These are phyloP conservation scores for Debaryomyces udenii DNA, from an alignment of 1,139 yeast genomes.

Conservation along the genomic window DNA sequence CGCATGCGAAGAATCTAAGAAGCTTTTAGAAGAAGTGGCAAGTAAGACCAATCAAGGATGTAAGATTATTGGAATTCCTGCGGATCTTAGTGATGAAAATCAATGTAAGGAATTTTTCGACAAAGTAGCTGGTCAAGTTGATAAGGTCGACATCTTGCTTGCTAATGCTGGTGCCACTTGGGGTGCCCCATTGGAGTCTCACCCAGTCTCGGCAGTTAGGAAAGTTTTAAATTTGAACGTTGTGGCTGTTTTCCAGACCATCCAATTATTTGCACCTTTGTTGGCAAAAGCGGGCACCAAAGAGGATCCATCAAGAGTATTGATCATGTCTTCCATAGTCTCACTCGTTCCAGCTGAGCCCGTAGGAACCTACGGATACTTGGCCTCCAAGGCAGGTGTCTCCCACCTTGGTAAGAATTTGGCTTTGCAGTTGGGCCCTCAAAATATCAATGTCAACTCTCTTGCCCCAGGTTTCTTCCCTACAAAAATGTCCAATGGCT, in stretches of 20 bases:
- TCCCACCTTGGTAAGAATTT: conserved; percentile 68
- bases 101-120: conserved; percentile 53
- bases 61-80: conserved; percentile 56
- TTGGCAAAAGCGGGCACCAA: conserved; percentile 56
- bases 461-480: conserved; percentile 84
- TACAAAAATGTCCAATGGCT: conserved; percentile 72
- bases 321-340: conserved; percentile 70
- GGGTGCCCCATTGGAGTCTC: conserved; percentile 69
- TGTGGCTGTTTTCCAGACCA: conserved; percentile 70
- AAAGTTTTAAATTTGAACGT: conserved; percentile 69
- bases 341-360: conserved; percentile 49
- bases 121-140: conserved; percentile 43
- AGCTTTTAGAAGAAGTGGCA: conserved; percentile 51
- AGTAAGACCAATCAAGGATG: conserved; percentile 44
- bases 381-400: conserved; percentile 79
- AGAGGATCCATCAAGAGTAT: conserved; percentile 66
- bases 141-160: conserved; percentile 61
- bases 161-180: conserved; percentile 85
- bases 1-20: conserved; percentile 66
- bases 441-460: conserved; percentile 65
- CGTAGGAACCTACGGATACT: conserved; percentile 66
- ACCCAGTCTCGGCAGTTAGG: conserved; percentile 63
- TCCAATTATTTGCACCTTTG: conserved; percentile 63
- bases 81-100: conserved; percentile 58
- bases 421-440: conserved; percentile 67